phyloP scores from a whole-genome alignment of 306 rosid genomes.

The Corylus avellana region DNA sequence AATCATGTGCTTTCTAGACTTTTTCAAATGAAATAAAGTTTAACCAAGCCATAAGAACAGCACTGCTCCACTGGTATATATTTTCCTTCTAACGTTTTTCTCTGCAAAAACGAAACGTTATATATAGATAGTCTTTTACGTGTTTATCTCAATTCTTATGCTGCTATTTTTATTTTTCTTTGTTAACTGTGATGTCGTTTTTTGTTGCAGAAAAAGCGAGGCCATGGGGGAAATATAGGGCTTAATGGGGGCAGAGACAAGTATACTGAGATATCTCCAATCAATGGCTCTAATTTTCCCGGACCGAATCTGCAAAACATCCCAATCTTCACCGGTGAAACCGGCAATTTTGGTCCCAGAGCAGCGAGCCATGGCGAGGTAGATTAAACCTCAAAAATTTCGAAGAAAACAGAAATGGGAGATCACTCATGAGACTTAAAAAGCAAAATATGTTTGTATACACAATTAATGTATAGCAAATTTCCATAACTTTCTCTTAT shows the following conservation, averaged over 20 bases:
- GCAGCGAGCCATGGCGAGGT: slow-evolving; percentile 36
- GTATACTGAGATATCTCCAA: slow-evolving; percentile 24
- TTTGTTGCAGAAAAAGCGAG: slow-evolving; percentile 54
- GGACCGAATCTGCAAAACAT: slow-evolving; percentile 33
- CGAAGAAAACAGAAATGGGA: no score
- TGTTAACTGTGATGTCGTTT: not conserved
- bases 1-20: not conserved
- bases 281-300: slow-evolving; percentile 32
- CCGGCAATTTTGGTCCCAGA: slow-evolving; percentile 27
- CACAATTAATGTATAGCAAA: not conserved
- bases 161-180: not conserved
- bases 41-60: not conserved
- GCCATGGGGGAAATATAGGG: slow-evolving; percentile 27
- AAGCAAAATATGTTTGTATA: not conserved
- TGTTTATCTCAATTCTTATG: not conserved
- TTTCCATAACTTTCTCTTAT: not conserved
- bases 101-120: not conserved
- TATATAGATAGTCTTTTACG: not conserved
- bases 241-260: slow-evolving; percentile 29
- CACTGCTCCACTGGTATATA: slow-evolving; percentile 13
- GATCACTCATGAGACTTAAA: no score
- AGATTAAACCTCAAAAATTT: not conserved
- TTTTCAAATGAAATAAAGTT: not conserved
- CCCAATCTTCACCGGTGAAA: slow-evolving; percentile 23
- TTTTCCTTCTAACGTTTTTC: not conserved